Percentiles rank a stretch among this genome's conserved stretches.
Conservation (phyloP, 202 grass and related monocot species). For the Setaria viridis region DNA sequence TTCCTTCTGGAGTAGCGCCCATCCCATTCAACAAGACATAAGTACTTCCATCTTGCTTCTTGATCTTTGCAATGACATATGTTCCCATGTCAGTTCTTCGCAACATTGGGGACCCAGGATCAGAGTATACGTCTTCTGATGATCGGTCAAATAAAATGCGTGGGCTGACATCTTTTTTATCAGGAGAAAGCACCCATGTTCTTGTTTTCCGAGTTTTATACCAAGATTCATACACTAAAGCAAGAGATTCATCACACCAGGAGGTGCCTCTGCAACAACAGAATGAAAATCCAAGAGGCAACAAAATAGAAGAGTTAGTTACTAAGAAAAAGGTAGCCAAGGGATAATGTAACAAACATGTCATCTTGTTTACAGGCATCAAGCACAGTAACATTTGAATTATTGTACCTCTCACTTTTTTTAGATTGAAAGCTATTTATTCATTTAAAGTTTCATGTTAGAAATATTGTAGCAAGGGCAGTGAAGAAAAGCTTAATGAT, state of each 20-base stretch:
- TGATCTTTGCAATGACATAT: slow-evolving; percentile 95
- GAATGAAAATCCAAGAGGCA: slow-evolving; percentile 37
- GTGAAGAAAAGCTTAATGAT: slow-evolving; percentile 40
- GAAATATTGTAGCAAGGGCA: slow-evolving; percentile 35
- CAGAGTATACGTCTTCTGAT: slow-evolving; percentile 97
- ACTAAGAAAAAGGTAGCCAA: slow-evolving; percentile 12
- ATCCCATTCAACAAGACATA: slow-evolving; percentile 90
- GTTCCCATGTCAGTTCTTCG: slow-evolving; percentile 84
- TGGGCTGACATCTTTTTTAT: slow-evolving; percentile 72
- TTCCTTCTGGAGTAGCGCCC: slow-evolving; percentile 97
- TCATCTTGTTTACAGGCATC: neutral
- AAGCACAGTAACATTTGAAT: slow-evolving; percentile 22
- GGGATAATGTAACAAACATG: slow-evolving; percentile 4
- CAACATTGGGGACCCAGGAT: slow-evolving; percentile 98
- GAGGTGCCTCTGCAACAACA: slow-evolving; percentile 72
- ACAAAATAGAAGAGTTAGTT: slow-evolving; percentile 30
- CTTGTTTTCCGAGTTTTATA: slow-evolving; percentile 98
- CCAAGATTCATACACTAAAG: slow-evolving; percentile 97
- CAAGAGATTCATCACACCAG: slow-evolving; percentile 96
- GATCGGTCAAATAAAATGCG: slow-evolving; percentile 92
- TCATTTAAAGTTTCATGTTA: slow-evolving; percentile 36
- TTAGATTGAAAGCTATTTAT: slow-evolving; percentile 4
- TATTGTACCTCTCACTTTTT: slow-evolving; percentile 18
- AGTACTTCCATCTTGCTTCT: slow-evolving; percentile 78
- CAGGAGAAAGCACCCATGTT: slow-evolving; percentile 93